These are phyloP conservation scores for Paramyrothecium roridum DNA, from an alignment of 2,329 filamentous ascomycete species.

Conservation along the genomic window DNA sequence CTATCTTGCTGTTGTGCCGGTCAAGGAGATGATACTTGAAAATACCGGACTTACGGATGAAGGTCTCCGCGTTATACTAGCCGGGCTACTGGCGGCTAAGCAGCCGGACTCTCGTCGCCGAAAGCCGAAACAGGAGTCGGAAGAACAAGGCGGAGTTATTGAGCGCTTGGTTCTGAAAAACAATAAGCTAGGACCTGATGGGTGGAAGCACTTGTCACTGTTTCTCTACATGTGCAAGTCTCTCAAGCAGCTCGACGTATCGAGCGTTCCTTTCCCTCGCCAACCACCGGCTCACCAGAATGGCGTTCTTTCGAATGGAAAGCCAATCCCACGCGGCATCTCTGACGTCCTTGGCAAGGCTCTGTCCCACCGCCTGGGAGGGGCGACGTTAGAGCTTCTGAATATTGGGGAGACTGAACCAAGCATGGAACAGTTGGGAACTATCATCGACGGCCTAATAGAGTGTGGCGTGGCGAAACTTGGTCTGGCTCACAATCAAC, in stretches of 20 bases:
- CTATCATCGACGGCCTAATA: conserved; percentile 78
- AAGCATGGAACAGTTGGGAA: conserved; percentile 66
- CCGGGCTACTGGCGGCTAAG: conserved; percentile 79
- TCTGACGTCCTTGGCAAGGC: conserved; percentile 70
- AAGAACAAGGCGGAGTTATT: conserved; percentile 66
- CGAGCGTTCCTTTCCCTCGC: conserved; percentile 73
- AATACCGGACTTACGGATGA: conserved; percentile 86
- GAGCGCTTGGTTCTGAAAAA: conserved; percentile 87
- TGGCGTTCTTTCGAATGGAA: conserved; percentile 26
- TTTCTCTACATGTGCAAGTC: conserved; percentile 90
- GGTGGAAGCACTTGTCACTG: conserved; percentile 86
- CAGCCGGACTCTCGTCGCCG: conserved; percentile 55
- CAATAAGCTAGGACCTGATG: conserved; percentile 83
- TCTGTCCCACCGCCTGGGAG: conserved; percentile 72
- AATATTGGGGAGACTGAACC: conserved; percentile 79
- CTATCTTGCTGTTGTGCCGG: conserved; percentile 89
- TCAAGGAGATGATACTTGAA: conserved; percentile 81
- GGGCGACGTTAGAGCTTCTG: conserved; percentile 74
- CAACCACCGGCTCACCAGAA: conserved; percentile 25
- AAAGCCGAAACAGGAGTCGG: conserved; percentile 38
- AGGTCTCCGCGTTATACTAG: conserved; percentile 79
- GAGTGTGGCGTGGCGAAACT: conserved; percentile 75
- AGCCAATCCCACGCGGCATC: conserved; percentile 28
- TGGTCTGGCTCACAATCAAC: conserved; percentile 77
- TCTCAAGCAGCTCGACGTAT: conserved; percentile 81